Evolutionary conservation across 2,329 filamentous ascomycete genomes (phyloP).

Genomic region (Amphichorda felina): DNA sequence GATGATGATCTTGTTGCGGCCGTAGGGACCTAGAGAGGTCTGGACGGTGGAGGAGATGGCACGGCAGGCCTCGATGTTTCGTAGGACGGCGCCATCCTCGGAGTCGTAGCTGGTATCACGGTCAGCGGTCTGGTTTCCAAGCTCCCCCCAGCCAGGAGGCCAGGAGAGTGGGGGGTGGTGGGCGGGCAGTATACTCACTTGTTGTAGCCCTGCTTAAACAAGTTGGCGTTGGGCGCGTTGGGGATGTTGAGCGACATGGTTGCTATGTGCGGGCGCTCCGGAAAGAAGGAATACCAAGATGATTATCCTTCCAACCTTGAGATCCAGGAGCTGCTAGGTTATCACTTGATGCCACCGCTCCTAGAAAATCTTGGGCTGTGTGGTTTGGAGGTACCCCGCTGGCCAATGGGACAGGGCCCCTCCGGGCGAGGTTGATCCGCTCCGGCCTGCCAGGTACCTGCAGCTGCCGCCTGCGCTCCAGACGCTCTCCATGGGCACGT

Average conservation of each 20-base stretch:
- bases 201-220: constrained; percentile 96
- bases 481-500: too few species aligned
- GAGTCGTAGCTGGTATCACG: constrained; percentile 90
- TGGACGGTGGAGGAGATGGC: constrained; percentile 93
- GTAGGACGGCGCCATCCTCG: constrained; percentile 95
- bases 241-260: constrained; percentile 94
- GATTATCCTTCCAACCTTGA: background rate
- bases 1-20: constrained; percentile 99
- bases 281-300: background rate
- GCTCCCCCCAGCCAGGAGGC: too few species aligned
- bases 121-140: too few species aligned
- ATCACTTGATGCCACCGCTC: background rate
- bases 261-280: constrained; percentile 8
- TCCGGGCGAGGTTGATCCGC: constrained; percentile 5
- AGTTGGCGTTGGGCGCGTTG: constrained; percentile 78
- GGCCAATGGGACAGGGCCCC: constrained; percentile 3
- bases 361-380: constrained; percentile 6
- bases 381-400: constrained; percentile 3
- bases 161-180: background rate
- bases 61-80: constrained; percentile 97
- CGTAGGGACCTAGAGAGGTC: constrained; percentile 92
- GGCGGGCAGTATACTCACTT: constrained; percentile 48
- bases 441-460: constrained; percentile 1
- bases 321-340: constrained; percentile 2
- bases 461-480: too few species aligned